Evolutionary conservation across 2,329 filamentous ascomycete genomes (phyloP), one percentile per base, ranked within the genome.

Genomic region (Sclerotiophoma versabilis): DNA sequence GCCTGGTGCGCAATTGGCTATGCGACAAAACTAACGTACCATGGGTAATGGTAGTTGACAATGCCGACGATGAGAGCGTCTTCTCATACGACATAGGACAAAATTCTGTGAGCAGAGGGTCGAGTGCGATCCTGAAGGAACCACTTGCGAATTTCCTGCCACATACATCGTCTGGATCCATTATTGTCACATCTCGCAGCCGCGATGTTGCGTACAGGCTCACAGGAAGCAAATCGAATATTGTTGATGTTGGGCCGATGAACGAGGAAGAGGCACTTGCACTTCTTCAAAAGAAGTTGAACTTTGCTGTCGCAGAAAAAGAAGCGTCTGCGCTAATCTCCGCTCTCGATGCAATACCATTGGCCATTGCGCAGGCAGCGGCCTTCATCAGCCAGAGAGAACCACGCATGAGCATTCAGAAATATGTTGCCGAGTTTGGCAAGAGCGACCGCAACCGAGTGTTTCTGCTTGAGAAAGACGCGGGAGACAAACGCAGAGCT

Each of bases 21-120:
- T 20, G 39, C 25, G 41, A 58, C 25, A 45, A 65, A 7, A 15
- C 39, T 10, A 62, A 61, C 5, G 54, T 49, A 9, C 23, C 17
- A 9, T 69, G 63, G 65, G 2, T 65, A 6, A 48, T 69, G 42
- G 36, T 69, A 2, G 10, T 69, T 11, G 64, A 69, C 37, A 68
- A 65, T n/a, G 59, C 49, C 7, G 64, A 69, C 32, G 62, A 69
- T 38, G 34, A 15, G 7, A 52, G 29, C 14, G 44, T 63, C 1
- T 51, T 60, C 7, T 23, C 20, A 15, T 19, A 39, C 9, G n/a
- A 27, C n/a, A n/a, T n/a, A n/a, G n/a, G n/a, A n/a, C n/a, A n/a
- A n/a, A n/a, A n/a, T n/a, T n/a, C n/a, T n/a, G n/a, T n/a, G n/a
- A n/a, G n/a, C n/a, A n/a, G n/a, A n/a, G n/a, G n/a, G n/a, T n/a